phyloP scores from a whole-genome alignment of 345 rosid species.

The Theobroma cacao region DNA sequence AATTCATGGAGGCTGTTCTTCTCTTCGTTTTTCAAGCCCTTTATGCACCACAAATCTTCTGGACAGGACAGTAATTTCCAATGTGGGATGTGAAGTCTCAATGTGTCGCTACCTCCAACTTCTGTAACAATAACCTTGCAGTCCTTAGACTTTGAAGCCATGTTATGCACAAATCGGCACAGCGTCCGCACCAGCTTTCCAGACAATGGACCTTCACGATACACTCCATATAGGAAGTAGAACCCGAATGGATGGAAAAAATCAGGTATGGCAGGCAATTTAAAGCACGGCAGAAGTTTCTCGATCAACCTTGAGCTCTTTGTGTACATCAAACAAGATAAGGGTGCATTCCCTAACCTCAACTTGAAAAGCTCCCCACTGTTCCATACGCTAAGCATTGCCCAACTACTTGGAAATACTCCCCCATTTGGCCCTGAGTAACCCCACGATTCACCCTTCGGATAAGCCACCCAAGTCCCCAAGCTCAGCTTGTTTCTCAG shows the following conservation, averaged over 20 bases:
- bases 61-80: slow-evolving; percentile 77
- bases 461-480: slow-evolving; percentile 85
- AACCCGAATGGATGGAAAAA: slow-evolving; percentile 68
- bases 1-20: slow-evolving; percentile 24
- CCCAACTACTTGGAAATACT: slow-evolving; percentile 56
- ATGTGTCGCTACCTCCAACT: slow-evolving; percentile 41
- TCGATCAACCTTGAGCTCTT: slow-evolving; percentile 44
- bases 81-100: slow-evolving; percentile 54
- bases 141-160: slow-evolving; percentile 50
- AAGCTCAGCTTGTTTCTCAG: slow-evolving; percentile 57
- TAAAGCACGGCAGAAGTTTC: slow-evolving; percentile 46
- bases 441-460: slow-evolving; percentile 28
- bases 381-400: slow-evolving; percentile 84
- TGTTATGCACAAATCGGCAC: slow-evolving; percentile 58
- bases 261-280: slow-evolving; percentile 51
- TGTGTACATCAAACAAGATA: slow-evolving; percentile 48
- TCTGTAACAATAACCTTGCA: slow-evolving; percentile 68
- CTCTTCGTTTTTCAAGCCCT: slow-evolving; percentile 46
- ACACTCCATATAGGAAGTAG: slow-evolving; percentile 69
- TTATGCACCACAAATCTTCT: slow-evolving; percentile 85
- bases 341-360: slow-evolving; percentile 54
- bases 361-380: slow-evolving; percentile 68
- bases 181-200: slow-evolving; percentile 51
- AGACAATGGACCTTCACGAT: slow-evolving; percentile 54
- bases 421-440: slow-evolving; percentile 19